phyloP scores from a whole-genome alignment of 1,139 yeast genomes.

The Scheffersomyces illinoinensis region DNA sequence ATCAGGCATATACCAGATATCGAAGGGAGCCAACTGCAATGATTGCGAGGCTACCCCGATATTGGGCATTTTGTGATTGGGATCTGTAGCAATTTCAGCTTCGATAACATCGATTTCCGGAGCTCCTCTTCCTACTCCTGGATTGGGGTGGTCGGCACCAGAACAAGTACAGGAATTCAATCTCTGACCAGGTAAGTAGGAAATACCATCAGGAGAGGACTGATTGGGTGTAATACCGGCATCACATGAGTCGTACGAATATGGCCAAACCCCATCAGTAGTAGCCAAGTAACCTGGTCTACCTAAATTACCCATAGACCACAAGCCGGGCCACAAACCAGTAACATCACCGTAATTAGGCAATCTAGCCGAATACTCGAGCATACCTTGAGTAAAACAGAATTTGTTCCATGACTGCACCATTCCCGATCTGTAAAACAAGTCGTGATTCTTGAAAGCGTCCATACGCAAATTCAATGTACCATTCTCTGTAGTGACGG shows the following conservation, averaged over 20 bases:
- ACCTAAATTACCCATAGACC: constrained; percentile 86
- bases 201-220: constrained; percentile 77
- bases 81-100: constrained; percentile 19
- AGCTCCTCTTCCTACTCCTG: constrained; percentile 30
- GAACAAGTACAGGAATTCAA: constrained; percentile 42
- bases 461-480: constrained; percentile 67
- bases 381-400: constrained; percentile 74
- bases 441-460: constrained; percentile 67
- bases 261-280: constrained; percentile 90
- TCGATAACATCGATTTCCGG: constrained; percentile 34
- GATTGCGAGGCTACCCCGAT: constrained; percentile 30
- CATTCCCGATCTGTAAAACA: constrained; percentile 83
- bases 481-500: constrained; percentile 68
- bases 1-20: constrained; percentile 31
- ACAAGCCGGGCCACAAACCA: constrained; percentile 89
- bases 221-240: constrained; percentile 91
- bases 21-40: constrained; percentile 29
- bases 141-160: constrained; percentile 29
- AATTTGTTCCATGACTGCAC: constrained; percentile 80
- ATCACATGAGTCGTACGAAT: constrained; percentile 78
- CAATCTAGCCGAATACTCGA: constrained; percentile 69
- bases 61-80: constrained; percentile 1
- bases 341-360: constrained; percentile 70
- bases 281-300: constrained; percentile 80
- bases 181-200: constrained; percentile 76